Percentiles rank a stretch among this genome's conserved stretches.
Evolutionary conservation across 2,329 filamentous ascomycete species (phyloP).

Genomic region (Ceratocystis papillata): DNA sequence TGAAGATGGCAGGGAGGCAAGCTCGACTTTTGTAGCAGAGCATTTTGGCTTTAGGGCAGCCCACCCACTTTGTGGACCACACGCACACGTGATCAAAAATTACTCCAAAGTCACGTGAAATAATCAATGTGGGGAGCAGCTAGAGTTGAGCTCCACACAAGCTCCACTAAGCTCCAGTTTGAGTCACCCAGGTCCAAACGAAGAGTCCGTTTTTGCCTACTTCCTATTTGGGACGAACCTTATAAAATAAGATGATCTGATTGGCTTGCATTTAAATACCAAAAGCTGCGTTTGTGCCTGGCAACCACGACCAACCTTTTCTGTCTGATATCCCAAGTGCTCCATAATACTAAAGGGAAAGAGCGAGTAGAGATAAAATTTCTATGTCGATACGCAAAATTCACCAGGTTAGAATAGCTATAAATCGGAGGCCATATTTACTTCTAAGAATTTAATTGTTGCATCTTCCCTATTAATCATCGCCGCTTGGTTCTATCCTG

Average conservation of each 20-base stretch:
- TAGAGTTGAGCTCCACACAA: conserved; percentile 14
- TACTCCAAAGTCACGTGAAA: conserved; percentile 19
- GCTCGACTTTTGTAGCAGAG: conserved; percentile 24
- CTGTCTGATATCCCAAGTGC: background rate
- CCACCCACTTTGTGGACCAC: conserved; percentile 23
- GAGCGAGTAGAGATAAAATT: too few species aligned
- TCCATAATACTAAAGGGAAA: too few species aligned
- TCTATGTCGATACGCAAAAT: too few species aligned
- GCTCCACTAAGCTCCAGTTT: conserved; percentile 20
- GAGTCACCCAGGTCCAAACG: conserved; percentile 18
- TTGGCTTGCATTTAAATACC: conserved; percentile 4
- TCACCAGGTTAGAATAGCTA: too few species aligned
- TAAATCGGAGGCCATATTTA: too few species aligned
- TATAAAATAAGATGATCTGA: conserved; percentile 14
- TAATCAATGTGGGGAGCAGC: conserved; percentile 1
- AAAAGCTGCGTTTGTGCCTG: background rate
- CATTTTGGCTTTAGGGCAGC: conserved; percentile 24
- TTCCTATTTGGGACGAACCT: conserved; percentile 8
- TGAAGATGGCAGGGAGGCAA: conserved; percentile 9
- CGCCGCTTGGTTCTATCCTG: too few species aligned
- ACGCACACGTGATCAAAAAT: conserved; percentile 21
- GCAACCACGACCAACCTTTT: background rate
- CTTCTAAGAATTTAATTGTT: too few species aligned
- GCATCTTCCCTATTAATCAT: too few species aligned
- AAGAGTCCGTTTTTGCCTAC: background rate